Conservation (phyloP, 164 flowering plant species). For the Vitis amurensis region DNA sequence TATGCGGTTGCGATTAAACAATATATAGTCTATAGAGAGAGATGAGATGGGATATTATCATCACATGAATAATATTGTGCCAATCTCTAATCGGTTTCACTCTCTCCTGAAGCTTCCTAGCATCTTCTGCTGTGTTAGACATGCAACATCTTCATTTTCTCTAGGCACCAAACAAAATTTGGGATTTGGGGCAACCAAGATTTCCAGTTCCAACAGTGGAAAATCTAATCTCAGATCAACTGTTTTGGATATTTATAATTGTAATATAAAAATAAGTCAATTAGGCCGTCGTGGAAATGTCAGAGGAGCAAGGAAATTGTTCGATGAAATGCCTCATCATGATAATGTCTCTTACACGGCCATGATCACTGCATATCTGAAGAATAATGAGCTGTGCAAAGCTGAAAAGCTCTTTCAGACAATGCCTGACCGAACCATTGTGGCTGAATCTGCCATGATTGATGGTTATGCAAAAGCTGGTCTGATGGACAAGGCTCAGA, state of each 20-base stretch:
- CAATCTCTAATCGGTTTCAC: too few species aligned
- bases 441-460: conserved; percentile 50
- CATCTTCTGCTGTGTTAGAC: not conserved
- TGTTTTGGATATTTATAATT: not conserved
- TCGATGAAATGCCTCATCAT: conserved; percentile 49
- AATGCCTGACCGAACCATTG: conserved; percentile 36
- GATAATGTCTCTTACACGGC: conserved; percentile 48
- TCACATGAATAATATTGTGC: too few species aligned
- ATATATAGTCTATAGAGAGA: too few species aligned
- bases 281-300: conserved; percentile 35
- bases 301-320: conserved; percentile 38
- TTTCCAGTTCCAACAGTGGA: not conserved
- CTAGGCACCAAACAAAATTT: not conserved
- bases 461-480: conserved; percentile 46
- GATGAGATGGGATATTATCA: too few species aligned
- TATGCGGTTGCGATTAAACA: too few species aligned
- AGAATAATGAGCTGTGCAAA: conserved; percentile 30
- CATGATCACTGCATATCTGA: conserved; percentile 48
- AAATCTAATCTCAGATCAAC: not conserved
- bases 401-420: conserved; percentile 39
- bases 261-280: conserved; percentile 21
- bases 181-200: not conserved
- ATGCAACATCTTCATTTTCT: not conserved
- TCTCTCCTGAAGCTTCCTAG: not conserved
- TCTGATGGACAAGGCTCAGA: conserved; percentile 35